Conservation (phyloP, 164 flowering plant species). For the Platanus orientalis region DNA sequence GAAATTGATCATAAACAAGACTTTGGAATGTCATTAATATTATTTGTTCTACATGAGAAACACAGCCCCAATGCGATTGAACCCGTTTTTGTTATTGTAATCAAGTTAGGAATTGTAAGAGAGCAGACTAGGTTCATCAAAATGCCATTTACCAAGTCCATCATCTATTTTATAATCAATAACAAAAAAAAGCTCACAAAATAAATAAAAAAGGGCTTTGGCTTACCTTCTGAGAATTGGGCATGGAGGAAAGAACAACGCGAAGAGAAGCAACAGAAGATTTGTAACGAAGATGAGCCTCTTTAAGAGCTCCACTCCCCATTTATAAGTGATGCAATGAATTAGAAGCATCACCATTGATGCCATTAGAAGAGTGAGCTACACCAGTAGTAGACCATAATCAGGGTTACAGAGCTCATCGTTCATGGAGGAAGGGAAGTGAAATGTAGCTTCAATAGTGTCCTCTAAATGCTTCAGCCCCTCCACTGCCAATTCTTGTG, state of each 20-base stretch:
- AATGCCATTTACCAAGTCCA: too few relatives aligned
- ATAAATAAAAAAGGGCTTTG: not conserved
- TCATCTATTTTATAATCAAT: too few relatives aligned
- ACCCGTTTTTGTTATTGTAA: too few relatives aligned
- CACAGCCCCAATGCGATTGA: too few relatives aligned
- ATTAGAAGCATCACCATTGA: constrained; percentile 13
- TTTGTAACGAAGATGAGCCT: constrained; percentile 67
- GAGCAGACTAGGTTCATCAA: too few relatives aligned
- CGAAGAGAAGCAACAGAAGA: constrained; percentile 66
- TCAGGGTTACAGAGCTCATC: constrained; percentile 85
- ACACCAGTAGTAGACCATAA: constrained; percentile 57
- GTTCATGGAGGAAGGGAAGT: constrained; percentile 76
- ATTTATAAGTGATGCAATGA: constrained; percentile 34
- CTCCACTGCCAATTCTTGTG: constrained; percentile 54
- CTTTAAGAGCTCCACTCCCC: constrained; percentile 59
- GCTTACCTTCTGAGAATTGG: constrained; percentile 51
- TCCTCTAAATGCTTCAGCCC: constrained; percentile 68
- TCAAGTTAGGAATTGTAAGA: too few relatives aligned
- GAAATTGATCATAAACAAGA: too few relatives aligned
- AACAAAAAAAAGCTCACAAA: too few relatives aligned
- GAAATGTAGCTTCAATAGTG: constrained; percentile 62
- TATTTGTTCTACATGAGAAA: too few relatives aligned
- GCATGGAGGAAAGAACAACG: constrained; percentile 57
- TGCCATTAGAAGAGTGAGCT: constrained; percentile 11
- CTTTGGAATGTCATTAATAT: too few relatives aligned